phyloP scores from a whole-genome alignment of 2,329 filamentous ascomycete species.

The Sarocladium brachiariae region DNA sequence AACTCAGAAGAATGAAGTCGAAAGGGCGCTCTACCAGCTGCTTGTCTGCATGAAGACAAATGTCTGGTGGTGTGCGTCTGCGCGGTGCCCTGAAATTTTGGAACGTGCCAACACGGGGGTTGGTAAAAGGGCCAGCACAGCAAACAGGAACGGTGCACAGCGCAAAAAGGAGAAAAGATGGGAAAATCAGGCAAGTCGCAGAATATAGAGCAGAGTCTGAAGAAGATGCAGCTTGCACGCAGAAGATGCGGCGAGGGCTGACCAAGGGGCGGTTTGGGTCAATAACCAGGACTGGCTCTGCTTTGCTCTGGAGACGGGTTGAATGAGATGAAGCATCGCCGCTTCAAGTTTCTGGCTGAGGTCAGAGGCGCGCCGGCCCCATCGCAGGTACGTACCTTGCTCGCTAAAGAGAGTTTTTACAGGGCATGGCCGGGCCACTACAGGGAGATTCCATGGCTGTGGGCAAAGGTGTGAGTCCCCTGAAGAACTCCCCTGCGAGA shows the following conservation, averaged over 20 bases:
- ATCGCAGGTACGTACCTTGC: not conserved
- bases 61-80: not conserved
- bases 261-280: not conserved
- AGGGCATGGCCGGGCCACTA: not conserved
- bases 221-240: slow-evolving; percentile 8
- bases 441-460: not conserved
- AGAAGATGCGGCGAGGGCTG: slow-evolving; percentile 6
- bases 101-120: slow-evolving; percentile 6
- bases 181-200: slow-evolving; percentile 1
- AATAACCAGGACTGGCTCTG: not conserved
- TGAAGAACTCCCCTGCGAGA: not conserved
- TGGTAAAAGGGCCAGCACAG: slow-evolving; percentile 6
- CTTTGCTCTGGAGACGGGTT: slow-evolving; percentile 3
- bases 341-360: slow-evolving; percentile 10
- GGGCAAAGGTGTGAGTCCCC: not conserved
- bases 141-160: not conserved
- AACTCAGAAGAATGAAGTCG: not conserved
- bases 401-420: not conserved
- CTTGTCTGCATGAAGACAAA: not conserved
- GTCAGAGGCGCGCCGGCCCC: not conserved
- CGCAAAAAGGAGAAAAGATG: slow-evolving; percentile 9
- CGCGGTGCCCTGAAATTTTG: slow-evolving; percentile 5
- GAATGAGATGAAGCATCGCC: slow-evolving; percentile 10
- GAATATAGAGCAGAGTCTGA: not conserved
- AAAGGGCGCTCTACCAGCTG: not conserved